phyloP scores from a whole-genome alignment of 202 grass and related monocot genomes.

The Hordeum pubiflorum region DNA sequence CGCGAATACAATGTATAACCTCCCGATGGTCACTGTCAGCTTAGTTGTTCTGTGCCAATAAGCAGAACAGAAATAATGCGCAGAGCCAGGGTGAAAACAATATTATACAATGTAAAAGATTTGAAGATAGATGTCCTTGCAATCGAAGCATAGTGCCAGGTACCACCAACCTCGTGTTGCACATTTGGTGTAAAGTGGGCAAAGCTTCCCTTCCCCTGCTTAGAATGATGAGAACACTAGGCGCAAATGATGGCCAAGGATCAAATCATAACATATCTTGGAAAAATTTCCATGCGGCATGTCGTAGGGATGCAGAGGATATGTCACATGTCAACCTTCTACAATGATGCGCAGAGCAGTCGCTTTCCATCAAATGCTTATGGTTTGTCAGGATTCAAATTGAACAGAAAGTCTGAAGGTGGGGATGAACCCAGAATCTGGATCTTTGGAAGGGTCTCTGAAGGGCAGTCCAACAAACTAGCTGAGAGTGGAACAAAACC shows the following conservation, averaged over 20 bases:
- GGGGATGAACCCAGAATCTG: not conserved
- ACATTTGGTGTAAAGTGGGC: conserved; percentile 29
- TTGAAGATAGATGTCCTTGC: conserved; percentile 36
- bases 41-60: conserved; percentile 3
- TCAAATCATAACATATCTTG: not conserved
- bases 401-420: conserved; percentile 4
- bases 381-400: not conserved
- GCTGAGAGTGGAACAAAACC: not conserved
- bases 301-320: not conserved
- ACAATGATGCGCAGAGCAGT: not conserved
- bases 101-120: conserved; percentile 35
- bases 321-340: not conserved
- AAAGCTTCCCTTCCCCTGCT: not conserved
- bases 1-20: conserved; percentile 26
- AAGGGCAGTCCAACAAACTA: not conserved
- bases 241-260: not conserved
- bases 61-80: not conserved
- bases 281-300: not conserved
- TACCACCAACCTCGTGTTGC: conserved; percentile 46
- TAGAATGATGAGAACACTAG: not conserved
- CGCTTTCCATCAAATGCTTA: not conserved
- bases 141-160: conserved; percentile 44
- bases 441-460: not conserved
- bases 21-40: conserved; percentile 19
- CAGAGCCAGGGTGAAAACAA: conserved; percentile 16